Percentiles rank a stretch among this genome's conserved stretches.
Evolutionary conservation across 2,329 filamentous ascomycete genomes (phyloP).

Genomic region (Clonostachys byssicola): DNA sequence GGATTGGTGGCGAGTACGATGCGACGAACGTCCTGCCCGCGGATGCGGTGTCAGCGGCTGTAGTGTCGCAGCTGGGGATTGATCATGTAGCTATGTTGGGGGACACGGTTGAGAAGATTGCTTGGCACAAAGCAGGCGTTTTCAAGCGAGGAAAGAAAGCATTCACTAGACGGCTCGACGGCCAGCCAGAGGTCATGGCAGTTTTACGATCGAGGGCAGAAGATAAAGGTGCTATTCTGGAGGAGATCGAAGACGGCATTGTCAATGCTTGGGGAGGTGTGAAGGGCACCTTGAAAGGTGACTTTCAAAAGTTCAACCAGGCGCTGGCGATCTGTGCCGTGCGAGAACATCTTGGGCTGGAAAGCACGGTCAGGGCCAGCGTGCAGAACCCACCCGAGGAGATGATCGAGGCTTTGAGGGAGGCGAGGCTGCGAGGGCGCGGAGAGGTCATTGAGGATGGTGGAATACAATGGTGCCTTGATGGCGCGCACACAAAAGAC

Average conservation of each 20-base stretch:
- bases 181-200: constrained; percentile 29
- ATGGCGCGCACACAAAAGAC: constrained; percentile 84
- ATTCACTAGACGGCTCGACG: constrained; percentile 22
- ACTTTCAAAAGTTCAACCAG: constrained; percentile 56
- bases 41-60: constrained; percentile 62
- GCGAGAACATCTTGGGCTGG: constrained; percentile 46
- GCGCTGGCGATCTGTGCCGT: constrained; percentile 53
- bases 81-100: constrained; percentile 83
- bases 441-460: constrained; percentile 62
- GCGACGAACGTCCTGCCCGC: constrained; percentile 77
- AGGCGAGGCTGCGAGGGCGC: constrained; percentile 68
- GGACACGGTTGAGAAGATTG: constrained; percentile 71
- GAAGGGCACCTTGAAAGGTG: constrained; percentile 35
- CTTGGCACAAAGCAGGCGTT: constrained; percentile 91
- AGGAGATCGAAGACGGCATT: constrained; percentile 32
- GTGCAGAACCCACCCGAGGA: constrained; percentile 21
- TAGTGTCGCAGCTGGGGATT: constrained; percentile 77
- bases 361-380: constrained; percentile 8
- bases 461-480: constrained; percentile 70
- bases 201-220: constrained; percentile 57
- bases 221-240: constrained; percentile 45
- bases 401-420: constrained; percentile 61
- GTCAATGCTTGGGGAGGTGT: constrained; percentile 36
- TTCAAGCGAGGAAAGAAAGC: constrained; percentile 59
- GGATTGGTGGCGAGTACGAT: constrained; percentile 91